Percentiles rank a stretch among this genome's conserved stretches.
Conservation (phyloP, 78 protist genomes). For the Tieghemostelium lacteum region DNA sequence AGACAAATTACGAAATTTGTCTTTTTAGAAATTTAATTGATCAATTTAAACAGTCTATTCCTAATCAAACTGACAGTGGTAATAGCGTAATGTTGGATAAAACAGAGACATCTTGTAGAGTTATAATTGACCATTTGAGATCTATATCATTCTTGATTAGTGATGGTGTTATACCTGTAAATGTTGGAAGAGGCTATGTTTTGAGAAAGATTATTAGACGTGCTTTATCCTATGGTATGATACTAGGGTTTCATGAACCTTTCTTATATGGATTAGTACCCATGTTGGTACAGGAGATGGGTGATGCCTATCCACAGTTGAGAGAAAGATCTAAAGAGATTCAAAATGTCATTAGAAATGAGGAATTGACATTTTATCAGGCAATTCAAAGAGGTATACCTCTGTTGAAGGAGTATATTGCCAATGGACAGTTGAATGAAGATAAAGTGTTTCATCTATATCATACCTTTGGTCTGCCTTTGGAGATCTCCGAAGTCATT, state of each 20-base stretch:
- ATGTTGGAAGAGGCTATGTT: constrained; percentile 85
- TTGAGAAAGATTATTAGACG: constrained; percentile 81
- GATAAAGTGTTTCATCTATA: constrained; percentile 20
- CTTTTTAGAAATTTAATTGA: constrained; percentile 74
- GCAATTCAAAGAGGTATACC: constrained; percentile 61
- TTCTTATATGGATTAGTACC: constrained; percentile 38
- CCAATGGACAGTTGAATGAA: background rate
- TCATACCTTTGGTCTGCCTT: constrained; percentile 70
- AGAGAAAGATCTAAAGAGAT: constrained; percentile 19
- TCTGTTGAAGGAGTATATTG: constrained; percentile 24
- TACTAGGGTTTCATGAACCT: constrained; percentile 59
- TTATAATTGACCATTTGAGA: constrained; percentile 86
- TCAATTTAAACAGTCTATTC: constrained; percentile 63
- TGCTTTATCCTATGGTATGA: constrained; percentile 43
- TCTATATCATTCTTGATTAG: constrained; percentile 53
- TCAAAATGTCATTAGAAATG: constrained; percentile 54
- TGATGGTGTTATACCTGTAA: constrained; percentile 83
- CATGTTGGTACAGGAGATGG: constrained; percentile 29
- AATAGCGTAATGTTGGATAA: background rate
- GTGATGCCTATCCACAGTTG: constrained; percentile 55
- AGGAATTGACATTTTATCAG: constrained; percentile 41
- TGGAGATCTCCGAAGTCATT: constrained; percentile 59
- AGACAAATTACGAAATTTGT: constrained; percentile 76
- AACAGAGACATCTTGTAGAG: constrained; percentile 73
- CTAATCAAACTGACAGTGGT: background rate